These are phyloP conservation scores for Russula sp. DNA, from an alignment of 768 basidiomycete species.

Conservation along the genomic window DNA sequence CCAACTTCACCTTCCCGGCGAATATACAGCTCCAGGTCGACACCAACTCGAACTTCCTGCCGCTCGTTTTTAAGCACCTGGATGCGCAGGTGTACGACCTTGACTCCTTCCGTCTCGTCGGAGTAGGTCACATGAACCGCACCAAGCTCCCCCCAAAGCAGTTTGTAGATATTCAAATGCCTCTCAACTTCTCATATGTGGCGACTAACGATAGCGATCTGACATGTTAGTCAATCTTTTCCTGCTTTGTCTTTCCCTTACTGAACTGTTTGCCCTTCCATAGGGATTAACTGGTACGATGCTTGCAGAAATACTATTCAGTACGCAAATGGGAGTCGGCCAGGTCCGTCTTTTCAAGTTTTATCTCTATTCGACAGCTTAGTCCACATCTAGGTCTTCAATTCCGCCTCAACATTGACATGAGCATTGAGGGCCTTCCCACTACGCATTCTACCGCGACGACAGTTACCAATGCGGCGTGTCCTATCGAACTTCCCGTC, in stretches of 20 bases:
- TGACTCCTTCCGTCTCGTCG: slow-evolving; percentile 61
- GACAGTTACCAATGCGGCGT: slow-evolving; percentile 36
- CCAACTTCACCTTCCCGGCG: slow-evolving; percentile 89
- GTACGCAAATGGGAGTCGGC: slow-evolving; percentile 50
- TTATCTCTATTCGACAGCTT: background rate
- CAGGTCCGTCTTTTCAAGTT: slow-evolving; percentile 47
- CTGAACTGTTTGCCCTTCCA: slow-evolving; percentile 11
- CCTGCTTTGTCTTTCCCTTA: slow-evolving; percentile 14
- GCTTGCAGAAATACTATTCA: slow-evolving; percentile 64
- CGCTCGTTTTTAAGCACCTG: slow-evolving; percentile 67
- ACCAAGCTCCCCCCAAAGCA: slow-evolving; percentile 62
- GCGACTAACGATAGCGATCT: slow-evolving; percentile 76
- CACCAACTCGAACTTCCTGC: slow-evolving; percentile 71
- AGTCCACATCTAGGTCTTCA: slow-evolving; percentile 32
- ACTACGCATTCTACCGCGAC: slow-evolving; percentile 36
- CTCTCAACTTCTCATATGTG: slow-evolving; percentile 80
- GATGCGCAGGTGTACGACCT: slow-evolving; percentile 69
- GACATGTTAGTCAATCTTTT: slow-evolving; percentile 59
- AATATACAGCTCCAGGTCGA: slow-evolving; percentile 72
- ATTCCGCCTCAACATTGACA: slow-evolving; percentile 38
- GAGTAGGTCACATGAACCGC: slow-evolving; percentile 57
- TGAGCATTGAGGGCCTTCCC: slow-evolving; percentile 41
- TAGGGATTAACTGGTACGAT: slow-evolving; percentile 74
- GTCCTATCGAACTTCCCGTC: slow-evolving; percentile 37
- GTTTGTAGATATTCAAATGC: slow-evolving; percentile 64